phyloP scores from a whole-genome alignment of 495 filamentous ascomycete species.

The Astrothelium macrocarpum region DNA sequence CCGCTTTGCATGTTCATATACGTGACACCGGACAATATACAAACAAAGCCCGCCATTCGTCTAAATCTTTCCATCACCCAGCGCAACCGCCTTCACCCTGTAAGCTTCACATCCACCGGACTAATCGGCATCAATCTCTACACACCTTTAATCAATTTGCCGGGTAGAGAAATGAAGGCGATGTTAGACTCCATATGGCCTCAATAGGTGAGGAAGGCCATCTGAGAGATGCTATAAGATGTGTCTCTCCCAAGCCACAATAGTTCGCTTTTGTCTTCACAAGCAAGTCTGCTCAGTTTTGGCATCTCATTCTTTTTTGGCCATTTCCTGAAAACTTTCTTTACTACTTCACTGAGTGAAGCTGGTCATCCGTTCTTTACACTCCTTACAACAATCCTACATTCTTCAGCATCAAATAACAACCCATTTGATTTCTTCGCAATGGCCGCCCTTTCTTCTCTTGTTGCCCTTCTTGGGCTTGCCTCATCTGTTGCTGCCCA shows the following conservation, averaged over 20 bases:
- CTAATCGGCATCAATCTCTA: background rate
- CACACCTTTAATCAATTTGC: background rate
- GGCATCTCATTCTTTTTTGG: slow-evolving; percentile 8
- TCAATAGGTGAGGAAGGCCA: background rate
- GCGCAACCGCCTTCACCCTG: background rate
- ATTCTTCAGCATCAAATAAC: background rate
- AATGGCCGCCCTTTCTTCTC: slow-evolving; percentile 7
- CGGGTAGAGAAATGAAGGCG: background rate
- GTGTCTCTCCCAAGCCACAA: background rate
- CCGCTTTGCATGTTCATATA: background rate
- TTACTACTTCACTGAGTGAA: slow-evolving; percentile 8
- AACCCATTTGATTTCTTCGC: background rate
- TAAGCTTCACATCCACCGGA: background rate
- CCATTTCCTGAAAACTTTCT: background rate
- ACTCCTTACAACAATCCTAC: background rate
- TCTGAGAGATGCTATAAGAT: background rate
- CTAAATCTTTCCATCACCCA: background rate
- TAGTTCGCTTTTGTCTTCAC: background rate
- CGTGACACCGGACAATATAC: slow-evolving; percentile 1
- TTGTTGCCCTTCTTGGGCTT: slow-evolving; percentile 5
- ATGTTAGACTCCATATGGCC: background rate
- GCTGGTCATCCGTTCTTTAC: background rate
- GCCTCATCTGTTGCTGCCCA: slow-evolving; percentile 11
- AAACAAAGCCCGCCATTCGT: background rate
- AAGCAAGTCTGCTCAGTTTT: slow-evolving; percentile 1